phyloP scores from a whole-genome alignment of 129 eudicot species.

The Centella asiatica region DNA sequence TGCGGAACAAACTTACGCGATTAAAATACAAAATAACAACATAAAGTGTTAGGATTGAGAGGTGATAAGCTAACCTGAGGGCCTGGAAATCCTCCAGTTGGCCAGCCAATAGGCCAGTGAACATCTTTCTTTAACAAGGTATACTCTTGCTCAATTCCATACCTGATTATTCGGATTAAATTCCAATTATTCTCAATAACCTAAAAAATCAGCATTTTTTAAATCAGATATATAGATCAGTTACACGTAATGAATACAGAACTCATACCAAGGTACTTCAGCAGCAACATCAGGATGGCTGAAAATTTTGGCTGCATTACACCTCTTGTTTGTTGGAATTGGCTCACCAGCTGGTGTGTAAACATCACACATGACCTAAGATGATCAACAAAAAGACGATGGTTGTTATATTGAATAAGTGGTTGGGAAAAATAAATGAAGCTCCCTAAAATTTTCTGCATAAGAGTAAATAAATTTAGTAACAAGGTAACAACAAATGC shows the following conservation, averaged over 20 bases:
- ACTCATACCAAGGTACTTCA: constrained; percentile 56
- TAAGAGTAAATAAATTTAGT: not conserved
- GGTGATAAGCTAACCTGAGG: constrained; percentile 35
- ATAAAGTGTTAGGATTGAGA: not conserved
- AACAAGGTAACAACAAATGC: constrained; percentile 1
- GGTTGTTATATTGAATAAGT: not conserved
- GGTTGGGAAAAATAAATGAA: not conserved
- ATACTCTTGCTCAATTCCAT: constrained; percentile 77
- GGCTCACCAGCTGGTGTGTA: constrained; percentile 70
- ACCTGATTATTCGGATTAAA: constrained; percentile 30
- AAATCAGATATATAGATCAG: not conserved
- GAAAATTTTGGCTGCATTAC: constrained; percentile 50
- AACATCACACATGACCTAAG: constrained; percentile 70
- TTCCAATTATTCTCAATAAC: not conserved
- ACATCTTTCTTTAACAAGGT: constrained; percentile 62
- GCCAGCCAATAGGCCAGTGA: constrained; percentile 88
- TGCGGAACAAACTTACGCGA: too few species aligned
- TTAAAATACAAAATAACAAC: not conserved
- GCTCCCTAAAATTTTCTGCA: too few species aligned
- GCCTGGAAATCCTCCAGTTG: constrained; percentile 71
- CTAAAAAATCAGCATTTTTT: not conserved
- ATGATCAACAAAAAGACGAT: not conserved
- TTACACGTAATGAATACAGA: not conserved
- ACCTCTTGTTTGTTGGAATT: constrained; percentile 58
- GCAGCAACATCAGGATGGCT: constrained; percentile 49